Percentiles rank a stretch among this genome's conserved stretches.
Evolutionary conservation across 2,329 filamentous ascomycete genomes (phyloP).

Genomic region (Dendryphion nanum): DNA sequence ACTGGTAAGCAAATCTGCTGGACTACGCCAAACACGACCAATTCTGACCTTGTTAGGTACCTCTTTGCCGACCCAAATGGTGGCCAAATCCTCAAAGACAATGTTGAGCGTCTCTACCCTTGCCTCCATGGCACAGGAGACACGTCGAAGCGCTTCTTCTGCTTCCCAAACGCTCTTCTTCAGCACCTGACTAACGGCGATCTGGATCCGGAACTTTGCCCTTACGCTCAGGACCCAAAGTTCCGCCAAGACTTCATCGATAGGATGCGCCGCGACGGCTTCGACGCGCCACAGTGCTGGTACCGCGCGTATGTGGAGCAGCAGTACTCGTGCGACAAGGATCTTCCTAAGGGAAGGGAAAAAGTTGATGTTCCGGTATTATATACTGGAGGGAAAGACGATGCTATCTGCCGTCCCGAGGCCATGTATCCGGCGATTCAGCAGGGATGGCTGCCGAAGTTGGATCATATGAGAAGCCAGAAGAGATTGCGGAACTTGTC

Average conservation of each 20-base stretch:
- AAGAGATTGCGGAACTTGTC: not conserved
- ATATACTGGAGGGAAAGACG: conserved; percentile 33
- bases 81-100: conserved; percentile 35
- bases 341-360: conserved; percentile 15
- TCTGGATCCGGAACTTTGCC: conserved; percentile 14
- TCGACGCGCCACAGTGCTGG: conserved; percentile 38
- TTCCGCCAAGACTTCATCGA: conserved; percentile 37
- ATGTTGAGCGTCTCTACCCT: conserved; percentile 41
- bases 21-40: not conserved
- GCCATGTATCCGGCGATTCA: conserved; percentile 25
- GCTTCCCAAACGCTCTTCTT: conserved; percentile 35
- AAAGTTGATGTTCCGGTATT: conserved; percentile 38
- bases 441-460: conserved; percentile 26
- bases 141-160: conserved; percentile 40
- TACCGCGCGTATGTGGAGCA: conserved; percentile 29
- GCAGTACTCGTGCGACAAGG: conserved; percentile 27
- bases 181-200: conserved; percentile 16
- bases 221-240: conserved; percentile 32
- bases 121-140: conserved; percentile 32
- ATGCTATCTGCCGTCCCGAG: conserved; percentile 36
- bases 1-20: conserved; percentile 30
- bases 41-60: conserved; percentile 28
- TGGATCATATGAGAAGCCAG: conserved; percentile 15
- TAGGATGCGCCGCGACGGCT: conserved; percentile 31
- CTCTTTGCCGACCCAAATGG: conserved; percentile 45